Conservation (phyloP, 192 early-diverging fungal species). For the Dissophora ornata region DNA sequence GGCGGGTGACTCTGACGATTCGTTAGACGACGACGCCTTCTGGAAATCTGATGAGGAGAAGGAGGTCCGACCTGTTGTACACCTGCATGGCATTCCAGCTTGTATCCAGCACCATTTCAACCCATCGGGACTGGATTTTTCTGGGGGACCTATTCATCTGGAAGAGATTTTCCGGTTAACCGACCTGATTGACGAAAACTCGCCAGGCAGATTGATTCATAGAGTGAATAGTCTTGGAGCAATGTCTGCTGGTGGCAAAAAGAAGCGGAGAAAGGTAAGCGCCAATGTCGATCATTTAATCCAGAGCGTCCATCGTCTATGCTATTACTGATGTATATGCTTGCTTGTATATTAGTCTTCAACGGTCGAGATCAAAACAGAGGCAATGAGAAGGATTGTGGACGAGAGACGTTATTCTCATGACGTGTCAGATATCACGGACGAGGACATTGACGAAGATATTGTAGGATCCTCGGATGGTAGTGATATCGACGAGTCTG, state of each 20-base stretch:
- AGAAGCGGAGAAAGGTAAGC: constrained; percentile 45
- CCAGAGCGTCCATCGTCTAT: too few relatives aligned
- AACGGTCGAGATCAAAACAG: constrained; percentile 20
- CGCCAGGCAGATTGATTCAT: constrained; percentile 38
- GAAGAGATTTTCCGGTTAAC: constrained; percentile 49
- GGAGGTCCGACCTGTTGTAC: constrained; percentile 30
- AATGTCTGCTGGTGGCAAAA: constrained; percentile 40
- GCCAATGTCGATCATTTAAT: not conserved
- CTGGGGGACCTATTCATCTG: constrained; percentile 45
- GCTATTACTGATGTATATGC: not conserved
- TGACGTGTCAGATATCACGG: constrained; percentile 28
- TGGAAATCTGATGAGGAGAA: constrained; percentile 53
- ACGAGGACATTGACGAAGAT: constrained; percentile 17
- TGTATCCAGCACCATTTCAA: constrained; percentile 55
- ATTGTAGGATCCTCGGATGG: constrained; percentile 12
- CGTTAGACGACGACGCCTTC: constrained; percentile 30
- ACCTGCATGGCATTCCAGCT: constrained; percentile 47
- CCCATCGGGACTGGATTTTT: constrained; percentile 49
- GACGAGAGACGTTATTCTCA: constrained; percentile 24
- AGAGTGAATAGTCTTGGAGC: constrained; percentile 28
- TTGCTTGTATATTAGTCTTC: constrained; percentile 8
- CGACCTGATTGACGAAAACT: constrained; percentile 43
- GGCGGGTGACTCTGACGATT: constrained; percentile 51
- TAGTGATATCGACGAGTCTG: constrained; percentile 22
- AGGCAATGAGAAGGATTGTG: constrained; percentile 9